Evolutionary conservation across 2,329 filamentous ascomycete genomes (phyloP).

Genomic region (Ceratocystis albifundus): DNA sequence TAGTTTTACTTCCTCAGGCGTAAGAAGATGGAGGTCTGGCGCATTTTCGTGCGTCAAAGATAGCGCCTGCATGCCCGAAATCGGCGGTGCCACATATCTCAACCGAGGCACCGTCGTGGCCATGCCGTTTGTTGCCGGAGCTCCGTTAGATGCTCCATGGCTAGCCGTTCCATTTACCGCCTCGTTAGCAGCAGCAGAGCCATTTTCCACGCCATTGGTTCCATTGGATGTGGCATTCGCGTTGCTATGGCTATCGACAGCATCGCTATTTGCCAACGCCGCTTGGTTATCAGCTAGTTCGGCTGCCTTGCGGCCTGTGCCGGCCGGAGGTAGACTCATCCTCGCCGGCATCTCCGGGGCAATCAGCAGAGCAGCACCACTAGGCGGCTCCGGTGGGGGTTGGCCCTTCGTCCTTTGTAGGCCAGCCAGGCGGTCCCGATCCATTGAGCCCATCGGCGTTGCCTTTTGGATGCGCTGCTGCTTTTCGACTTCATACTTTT

Average conservation of each 20-base stretch:
- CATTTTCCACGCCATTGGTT: conserved; percentile 45
- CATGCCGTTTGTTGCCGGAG: conserved; percentile 32
- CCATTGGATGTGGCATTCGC: conserved; percentile 33
- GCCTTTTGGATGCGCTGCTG: conserved; percentile 57
- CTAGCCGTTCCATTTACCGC: conserved; percentile 38
- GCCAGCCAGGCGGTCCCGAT: conserved; percentile 64
- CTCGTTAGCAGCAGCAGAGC: conserved; percentile 37
- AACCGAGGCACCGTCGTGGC: conserved; percentile 33
- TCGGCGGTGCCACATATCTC: conserved; percentile 44
- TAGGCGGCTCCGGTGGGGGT: conserved; percentile 56
- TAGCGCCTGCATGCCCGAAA: conserved; percentile 52
- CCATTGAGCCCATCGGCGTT: conserved; percentile 67
- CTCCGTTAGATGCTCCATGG: background rate
- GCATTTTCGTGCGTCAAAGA: conserved; percentile 63
- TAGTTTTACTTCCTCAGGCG: conserved; percentile 70
- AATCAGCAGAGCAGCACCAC: conserved; percentile 64
- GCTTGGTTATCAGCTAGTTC: conserved; percentile 27
- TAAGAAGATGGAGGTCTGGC: conserved; percentile 74
- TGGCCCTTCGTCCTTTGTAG: conserved; percentile 57
- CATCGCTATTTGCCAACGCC: conserved; percentile 36
- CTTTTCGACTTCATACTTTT: conserved; percentile 90
- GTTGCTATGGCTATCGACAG: background rate
- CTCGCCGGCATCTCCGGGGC: conserved; percentile 64
- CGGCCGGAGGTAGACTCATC: conserved; percentile 30
- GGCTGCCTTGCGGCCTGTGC: conserved; percentile 25